These are phyloP conservation scores for Metschnikowia drakensbergensis DNA, from an alignment of 805 yeast species.

Conservation along the genomic window DNA sequence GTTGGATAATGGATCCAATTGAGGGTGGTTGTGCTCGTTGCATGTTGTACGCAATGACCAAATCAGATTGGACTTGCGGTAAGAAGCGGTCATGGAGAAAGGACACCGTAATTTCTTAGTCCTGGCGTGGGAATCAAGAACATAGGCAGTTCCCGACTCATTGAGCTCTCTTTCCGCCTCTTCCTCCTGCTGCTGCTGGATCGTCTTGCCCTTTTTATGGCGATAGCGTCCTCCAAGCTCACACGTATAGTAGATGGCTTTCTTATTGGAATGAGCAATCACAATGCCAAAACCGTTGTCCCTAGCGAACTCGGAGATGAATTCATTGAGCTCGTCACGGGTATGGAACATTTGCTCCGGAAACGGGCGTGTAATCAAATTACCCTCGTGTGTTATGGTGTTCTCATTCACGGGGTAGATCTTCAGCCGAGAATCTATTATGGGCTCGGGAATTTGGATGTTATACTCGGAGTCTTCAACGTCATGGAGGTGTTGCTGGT, in stretches of 20 bases:
- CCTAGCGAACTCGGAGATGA: conserved; percentile 52
- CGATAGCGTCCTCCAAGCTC: conserved; percentile 56
- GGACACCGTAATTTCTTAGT: conserved; percentile 56
- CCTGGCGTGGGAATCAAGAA: conserved; percentile 39
- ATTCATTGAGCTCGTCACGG: conserved; percentile 49
- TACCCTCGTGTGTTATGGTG: conserved; percentile 47
- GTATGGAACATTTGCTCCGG: conserved; percentile 50
- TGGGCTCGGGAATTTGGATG: conserved; percentile 46
- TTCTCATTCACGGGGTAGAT: conserved; percentile 44
- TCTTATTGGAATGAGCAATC: conserved; percentile 54
- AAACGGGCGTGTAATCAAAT: conserved; percentile 50
- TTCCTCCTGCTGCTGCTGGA: conserved; percentile 21
- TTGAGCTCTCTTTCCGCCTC: conserved; percentile 22
- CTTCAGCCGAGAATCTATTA: conserved; percentile 39
- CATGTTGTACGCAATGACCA: conserved; percentile 54
- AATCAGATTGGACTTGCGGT: conserved; percentile 44
- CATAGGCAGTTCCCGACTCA: conserved; percentile 31
- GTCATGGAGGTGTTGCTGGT: conserved; percentile 21
- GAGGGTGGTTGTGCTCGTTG: conserved; percentile 57
- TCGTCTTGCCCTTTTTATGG: conserved; percentile 40
- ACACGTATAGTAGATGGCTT: conserved; percentile 58
- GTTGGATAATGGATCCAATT: conserved; percentile 50
- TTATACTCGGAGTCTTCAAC: conserved; percentile 36
- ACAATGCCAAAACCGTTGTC: conserved; percentile 58
- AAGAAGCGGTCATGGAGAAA: conserved; percentile 56